These are phyloP conservation scores for Boletus mariae DNA, from an alignment of 1,284 basidiomycete genomes.

Conservation along the genomic window DNA sequence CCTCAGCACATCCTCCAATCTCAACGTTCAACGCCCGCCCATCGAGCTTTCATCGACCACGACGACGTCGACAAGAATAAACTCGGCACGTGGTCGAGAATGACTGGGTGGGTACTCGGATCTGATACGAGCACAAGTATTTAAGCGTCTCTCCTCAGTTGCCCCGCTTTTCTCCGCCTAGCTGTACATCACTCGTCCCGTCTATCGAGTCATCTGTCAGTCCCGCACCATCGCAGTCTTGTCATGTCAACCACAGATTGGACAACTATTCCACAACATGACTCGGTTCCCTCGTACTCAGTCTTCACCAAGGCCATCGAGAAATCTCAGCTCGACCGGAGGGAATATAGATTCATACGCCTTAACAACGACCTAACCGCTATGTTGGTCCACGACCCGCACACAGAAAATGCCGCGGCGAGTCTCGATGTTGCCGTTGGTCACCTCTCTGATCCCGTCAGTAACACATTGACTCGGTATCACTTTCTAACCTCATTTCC, in stretches of 20 bases:
- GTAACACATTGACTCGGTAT: constrained; percentile 29
- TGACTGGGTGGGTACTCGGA: constrained; percentile 27
- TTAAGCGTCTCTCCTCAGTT: not conserved
- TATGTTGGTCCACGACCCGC: constrained; percentile 81
- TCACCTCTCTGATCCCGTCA: constrained; percentile 88
- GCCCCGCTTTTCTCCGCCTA: constrained; percentile 12
- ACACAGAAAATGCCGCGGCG: constrained; percentile 93
- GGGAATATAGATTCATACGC: constrained; percentile 78
- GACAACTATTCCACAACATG: constrained; percentile 18
- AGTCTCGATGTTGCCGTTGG: constrained; percentile 95
- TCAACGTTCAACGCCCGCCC: too few relatives aligned
- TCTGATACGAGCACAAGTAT: not conserved
- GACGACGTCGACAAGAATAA: not conserved
- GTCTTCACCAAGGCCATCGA: constrained; percentile 68
- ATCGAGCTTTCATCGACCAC: too few relatives aligned
- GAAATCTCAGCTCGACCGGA: constrained; percentile 74
- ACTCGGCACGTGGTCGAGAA: constrained; percentile 19
- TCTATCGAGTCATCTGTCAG: not conserved
- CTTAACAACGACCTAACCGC: constrained; percentile 88
- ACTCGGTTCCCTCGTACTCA: constrained; percentile 39
- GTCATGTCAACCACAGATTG: constrained; percentile 25
- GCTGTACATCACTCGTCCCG: not conserved
- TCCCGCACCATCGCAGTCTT: constrained; percentile 15
- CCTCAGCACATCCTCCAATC: too few relatives aligned
- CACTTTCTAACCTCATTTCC: not conserved